phyloP scores from a whole-genome alignment of 768 basidiomycete genomes.

The Pleurotus sapidus region DNA sequence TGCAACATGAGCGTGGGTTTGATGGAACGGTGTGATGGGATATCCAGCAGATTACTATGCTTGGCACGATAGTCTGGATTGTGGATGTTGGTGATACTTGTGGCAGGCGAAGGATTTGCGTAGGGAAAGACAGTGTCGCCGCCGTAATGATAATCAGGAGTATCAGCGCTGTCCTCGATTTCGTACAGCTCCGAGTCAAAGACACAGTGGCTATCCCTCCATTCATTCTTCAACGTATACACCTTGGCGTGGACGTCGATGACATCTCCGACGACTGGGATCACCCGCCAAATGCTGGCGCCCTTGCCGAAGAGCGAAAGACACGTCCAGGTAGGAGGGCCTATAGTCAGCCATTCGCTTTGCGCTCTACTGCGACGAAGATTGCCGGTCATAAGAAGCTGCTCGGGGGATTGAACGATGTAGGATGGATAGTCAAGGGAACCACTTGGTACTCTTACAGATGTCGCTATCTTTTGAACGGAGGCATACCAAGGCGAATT shows the following conservation, averaged over 20 bases:
- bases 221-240: conserved; percentile 11
- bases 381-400: no score
- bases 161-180: conserved; percentile 3
- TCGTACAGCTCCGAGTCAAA: conserved; percentile 11
- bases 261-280: background rate
- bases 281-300: conserved; percentile 12
- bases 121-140: conserved; percentile 8
- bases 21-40: background rate
- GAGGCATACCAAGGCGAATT: background rate
- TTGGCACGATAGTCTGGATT: no score
- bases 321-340: conserved; percentile 15
- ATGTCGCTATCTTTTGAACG: background rate
- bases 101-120: background rate
- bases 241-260: background rate
- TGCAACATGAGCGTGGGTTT: conserved; percentile 8
- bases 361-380: no score
- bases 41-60: background rate
- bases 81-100: no score
- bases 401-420: background rate
- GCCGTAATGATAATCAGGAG: conserved; percentile 13
- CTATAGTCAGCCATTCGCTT: conserved; percentile 12
- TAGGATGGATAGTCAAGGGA: background rate
- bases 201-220: conserved; percentile 9
- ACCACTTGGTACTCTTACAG: background rate
- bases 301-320: conserved; percentile 14